These are phyloP conservation scores for Magnolia kwangsiensis DNA, from an alignment of 164 flowering plant species.

Conservation along the genomic window DNA sequence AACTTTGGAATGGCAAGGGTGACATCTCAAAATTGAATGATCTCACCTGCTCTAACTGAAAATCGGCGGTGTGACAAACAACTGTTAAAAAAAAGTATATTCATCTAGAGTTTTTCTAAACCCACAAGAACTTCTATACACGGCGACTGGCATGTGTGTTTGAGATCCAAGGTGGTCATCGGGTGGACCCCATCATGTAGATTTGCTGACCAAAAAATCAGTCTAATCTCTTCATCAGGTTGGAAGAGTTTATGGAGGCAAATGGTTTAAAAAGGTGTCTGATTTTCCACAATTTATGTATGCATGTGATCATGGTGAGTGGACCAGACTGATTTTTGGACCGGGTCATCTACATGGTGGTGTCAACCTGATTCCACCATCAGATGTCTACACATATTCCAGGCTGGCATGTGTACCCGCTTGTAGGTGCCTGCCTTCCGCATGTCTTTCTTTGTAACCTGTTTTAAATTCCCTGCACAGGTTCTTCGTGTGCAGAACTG, in stretches of 20 bases:
- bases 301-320: no score
- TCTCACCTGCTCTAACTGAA: background rate
- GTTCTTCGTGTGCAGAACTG: constrained; percentile 32
- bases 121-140: background rate
- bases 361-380: no score
- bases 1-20: background rate
- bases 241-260: background rate
- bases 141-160: background rate
- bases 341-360: no score
- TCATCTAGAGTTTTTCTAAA: background rate
- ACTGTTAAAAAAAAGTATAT: no score
- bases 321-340: no score
- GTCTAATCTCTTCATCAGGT: background rate
- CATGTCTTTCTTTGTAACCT: background rate
- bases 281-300: no score
- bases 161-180: background rate
- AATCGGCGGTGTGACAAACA: background rate
- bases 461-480: constrained; percentile 12
- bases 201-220: background rate
- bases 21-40: background rate
- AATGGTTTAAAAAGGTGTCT: no score
- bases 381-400: no score
- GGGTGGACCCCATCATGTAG: background rate
- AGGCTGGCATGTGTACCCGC: no score
- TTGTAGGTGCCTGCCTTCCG: background rate